phyloP scores from a whole-genome alignment of 805 yeast species.

The Wickerhamomyces strasburgensis region DNA sequence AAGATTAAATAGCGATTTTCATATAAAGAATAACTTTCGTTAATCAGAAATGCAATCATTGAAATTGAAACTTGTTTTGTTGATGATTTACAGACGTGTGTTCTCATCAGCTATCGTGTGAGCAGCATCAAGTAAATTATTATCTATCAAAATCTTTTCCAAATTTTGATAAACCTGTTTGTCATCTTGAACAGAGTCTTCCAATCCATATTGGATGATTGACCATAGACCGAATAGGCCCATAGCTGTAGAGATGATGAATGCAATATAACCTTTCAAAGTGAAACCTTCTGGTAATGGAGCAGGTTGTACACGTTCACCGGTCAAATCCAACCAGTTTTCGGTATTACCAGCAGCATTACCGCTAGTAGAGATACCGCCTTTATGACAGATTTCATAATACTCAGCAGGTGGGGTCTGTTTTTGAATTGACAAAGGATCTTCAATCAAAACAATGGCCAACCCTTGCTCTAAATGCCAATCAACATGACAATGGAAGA shows the following conservation, averaged over 20 bases:
- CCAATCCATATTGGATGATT: slow-evolving; percentile 61
- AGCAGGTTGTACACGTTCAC: slow-evolving; percentile 53
- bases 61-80: too few relatives aligned
- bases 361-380: slow-evolving; percentile 45
- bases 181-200: slow-evolving; percentile 51
- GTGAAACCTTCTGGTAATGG: slow-evolving; percentile 74
- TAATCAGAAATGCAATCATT: too few relatives aligned
- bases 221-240: slow-evolving; percentile 59
- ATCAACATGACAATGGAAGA: slow-evolving; percentile 87
- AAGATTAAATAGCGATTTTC: too few relatives aligned
- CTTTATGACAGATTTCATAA: slow-evolving; percentile 42
- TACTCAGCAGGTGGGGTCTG: slow-evolving; percentile 44
- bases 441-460: slow-evolving; percentile 67
- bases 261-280: slow-evolving; percentile 60
- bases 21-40: too few relatives aligned
- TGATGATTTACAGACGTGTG: slow-evolving; percentile 12
- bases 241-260: slow-evolving; percentile 44
- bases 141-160: slow-evolving; percentile 28
- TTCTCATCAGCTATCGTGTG: slow-evolving; percentile 12
- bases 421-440: slow-evolving; percentile 47
- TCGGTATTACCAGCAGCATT: slow-evolving; percentile 66
- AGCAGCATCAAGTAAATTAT: slow-evolving; percentile 17
- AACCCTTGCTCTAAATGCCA: slow-evolving; percentile 84
- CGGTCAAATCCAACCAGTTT: slow-evolving; percentile 51
- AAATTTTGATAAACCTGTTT: slow-evolving; percentile 36